Evolutionary conservation across 2,329 filamentous ascomycete genomes (phyloP).

Genomic region (Drechslerella dactyloides): DNA sequence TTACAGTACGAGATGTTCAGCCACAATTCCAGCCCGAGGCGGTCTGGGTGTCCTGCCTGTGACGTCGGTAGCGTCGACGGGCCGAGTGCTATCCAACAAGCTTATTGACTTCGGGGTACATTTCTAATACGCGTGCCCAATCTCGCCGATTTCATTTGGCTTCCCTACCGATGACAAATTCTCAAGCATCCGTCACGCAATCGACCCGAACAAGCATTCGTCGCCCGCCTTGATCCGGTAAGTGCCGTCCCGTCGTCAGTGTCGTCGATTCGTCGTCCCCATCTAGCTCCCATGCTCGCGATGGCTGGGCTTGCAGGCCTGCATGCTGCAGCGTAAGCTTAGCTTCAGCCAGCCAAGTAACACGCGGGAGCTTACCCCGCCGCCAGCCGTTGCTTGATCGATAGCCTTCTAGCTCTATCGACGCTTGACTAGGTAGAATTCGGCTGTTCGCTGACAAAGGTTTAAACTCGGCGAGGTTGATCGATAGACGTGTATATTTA

Average conservation of each 20-base stretch:
- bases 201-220: background rate
- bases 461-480: slow-evolving; percentile 5
- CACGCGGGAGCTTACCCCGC: slow-evolving; percentile 33
- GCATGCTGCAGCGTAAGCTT: slow-evolving; percentile 40
- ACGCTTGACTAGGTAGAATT: too few species aligned
- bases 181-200: background rate
- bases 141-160: slow-evolving; percentile 9
- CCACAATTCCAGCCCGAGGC: too few species aligned
- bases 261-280: slow-evolving; percentile 21
- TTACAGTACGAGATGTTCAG: too few species aligned
- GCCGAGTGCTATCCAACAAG: too few species aligned
- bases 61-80: slow-evolving; percentile 7
- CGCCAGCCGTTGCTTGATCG: slow-evolving; percentile 33
- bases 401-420: background rate
- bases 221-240: background rate
- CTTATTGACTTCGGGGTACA: too few species aligned
- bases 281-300: slow-evolving; percentile 3
- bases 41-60: background rate
- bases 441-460: slow-evolving; percentile 36
- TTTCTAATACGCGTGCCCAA: too few species aligned
- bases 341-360: too few species aligned
- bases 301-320: background rate
- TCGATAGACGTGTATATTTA: slow-evolving; percentile 11
- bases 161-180: background rate
- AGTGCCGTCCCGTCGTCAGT: slow-evolving; percentile 2